Base-by-base conservation (phyloP, 768 basidiomycete genomes). In the Tephrocybe rancida region DNA sequence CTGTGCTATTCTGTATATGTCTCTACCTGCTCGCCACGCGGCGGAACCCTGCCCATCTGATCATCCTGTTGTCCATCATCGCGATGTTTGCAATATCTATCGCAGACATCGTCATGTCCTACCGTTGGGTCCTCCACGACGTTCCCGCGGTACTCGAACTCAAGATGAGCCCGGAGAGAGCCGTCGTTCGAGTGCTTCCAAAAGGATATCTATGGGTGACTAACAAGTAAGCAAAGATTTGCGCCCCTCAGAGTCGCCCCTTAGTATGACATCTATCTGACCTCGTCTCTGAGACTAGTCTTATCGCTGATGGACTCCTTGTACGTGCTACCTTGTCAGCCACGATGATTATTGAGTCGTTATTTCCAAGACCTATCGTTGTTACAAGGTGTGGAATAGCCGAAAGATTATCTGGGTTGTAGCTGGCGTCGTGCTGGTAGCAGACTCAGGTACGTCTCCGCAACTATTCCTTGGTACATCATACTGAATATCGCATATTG, bases 121-220 rank as follows among this genome's bases (percentile, higher is more conserved):
- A 65, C 22, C 62, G 66, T 39, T 60, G 73, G 45, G 59, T 71
- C 38, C 64, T 73, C 24, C 54, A 42, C 5, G 56, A 59, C 26
- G 19, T 57, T 1, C 57, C 55, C 5, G 53, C 54, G 10, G 46
- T 53, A 24, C 54, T 54, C 34, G 61, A 60, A 42, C 30, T 52
- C 24, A 3, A 44, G 7, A 37, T 52, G 30, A 35, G 19, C 18
- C 1, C 39, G 5, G 11, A 8, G 2, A 22, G 29, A 11, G 46
- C 44, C 6, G 30, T 56, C 18, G 16, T 30, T 26, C 45, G 50
- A 29, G 13, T 39, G 7, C 2, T 52, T 18, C 69, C 72, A 0
- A 73, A 74, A 45, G 73, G 69, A 26, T 64, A 65, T 42, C 55
- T 76, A 6, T 73, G 70, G 57, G 67, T 73, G 8, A 69, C 72